Evolutionary conservation across 768 basidiomycete species (phyloP).

Genomic region (Collybia sordida): DNA sequence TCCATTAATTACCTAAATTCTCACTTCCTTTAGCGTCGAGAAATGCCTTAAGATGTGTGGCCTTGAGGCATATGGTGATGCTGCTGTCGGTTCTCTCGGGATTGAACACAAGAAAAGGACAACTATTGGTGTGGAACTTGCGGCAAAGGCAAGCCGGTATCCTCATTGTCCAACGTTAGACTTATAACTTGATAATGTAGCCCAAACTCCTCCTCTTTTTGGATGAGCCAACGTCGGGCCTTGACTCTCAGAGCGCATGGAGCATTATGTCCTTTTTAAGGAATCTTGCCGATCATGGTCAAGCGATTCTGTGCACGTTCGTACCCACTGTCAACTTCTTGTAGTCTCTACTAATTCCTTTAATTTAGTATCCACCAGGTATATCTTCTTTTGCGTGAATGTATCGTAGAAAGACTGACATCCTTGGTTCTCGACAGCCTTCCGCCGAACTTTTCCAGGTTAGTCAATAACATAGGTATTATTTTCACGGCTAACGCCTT

Average conservation of each 20-base stretch:
- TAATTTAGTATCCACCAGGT: slow-evolving; percentile 43
- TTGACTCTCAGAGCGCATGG: slow-evolving; percentile 88
- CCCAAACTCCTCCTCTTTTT: slow-evolving; percentile 81
- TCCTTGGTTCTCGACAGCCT: slow-evolving; percentile 51
- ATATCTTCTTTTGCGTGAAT: not conserved
- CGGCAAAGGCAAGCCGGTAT: slow-evolving; percentile 27
- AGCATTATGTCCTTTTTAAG: slow-evolving; percentile 75
- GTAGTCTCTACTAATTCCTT: not conserved
- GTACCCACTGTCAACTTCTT: slow-evolving; percentile 17
- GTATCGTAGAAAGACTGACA: not conserved
- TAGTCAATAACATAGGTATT: not conserved
- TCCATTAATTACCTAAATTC: not conserved
- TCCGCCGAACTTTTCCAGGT: slow-evolving; percentile 81
- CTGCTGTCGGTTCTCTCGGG: slow-evolving; percentile 56
- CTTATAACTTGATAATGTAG: slow-evolving; percentile 24
- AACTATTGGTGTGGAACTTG: slow-evolving; percentile 62
- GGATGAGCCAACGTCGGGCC: slow-evolving; percentile 87
- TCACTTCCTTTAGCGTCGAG: slow-evolving; percentile 29
- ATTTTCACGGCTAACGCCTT: not conserved
- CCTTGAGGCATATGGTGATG: slow-evolving; percentile 58
- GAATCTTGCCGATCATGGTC: slow-evolving; percentile 76
- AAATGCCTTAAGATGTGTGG: slow-evolving; percentile 65
- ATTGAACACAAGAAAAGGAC: slow-evolving; percentile 54
- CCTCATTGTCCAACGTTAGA: not conserved
- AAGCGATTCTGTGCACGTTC: slow-evolving; percentile 88